Evolutionary conservation across 192 early-diverging fungal species (phyloP).

Genomic region (Gonapodya prolifera): DNA sequence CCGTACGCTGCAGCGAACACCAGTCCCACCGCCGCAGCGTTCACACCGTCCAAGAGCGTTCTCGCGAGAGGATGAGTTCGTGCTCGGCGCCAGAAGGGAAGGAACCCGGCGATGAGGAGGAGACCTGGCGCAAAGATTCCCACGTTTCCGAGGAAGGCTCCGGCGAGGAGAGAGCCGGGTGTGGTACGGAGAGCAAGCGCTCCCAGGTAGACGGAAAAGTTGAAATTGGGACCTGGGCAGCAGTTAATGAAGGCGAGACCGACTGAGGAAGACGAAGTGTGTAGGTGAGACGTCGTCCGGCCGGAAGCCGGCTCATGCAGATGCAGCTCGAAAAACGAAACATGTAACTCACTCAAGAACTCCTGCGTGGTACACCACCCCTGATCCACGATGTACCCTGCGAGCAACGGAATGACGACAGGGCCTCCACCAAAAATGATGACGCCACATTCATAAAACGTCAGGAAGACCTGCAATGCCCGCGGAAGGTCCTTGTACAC

Average conservation of each 20-base stretch:
- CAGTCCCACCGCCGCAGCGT: constrained; percentile 48
- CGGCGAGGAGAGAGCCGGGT: constrained; percentile 19
- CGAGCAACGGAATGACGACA: constrained; percentile 45
- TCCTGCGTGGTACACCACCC: constrained; percentile 40
- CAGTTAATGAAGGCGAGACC: not conserved
- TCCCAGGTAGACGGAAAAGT: constrained; percentile 50
- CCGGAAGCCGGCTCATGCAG: no score
- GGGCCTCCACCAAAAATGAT: constrained; percentile 55
- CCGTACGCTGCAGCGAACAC: constrained; percentile 40
- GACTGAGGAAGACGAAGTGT: not conserved
- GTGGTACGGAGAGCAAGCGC: constrained; percentile 32
- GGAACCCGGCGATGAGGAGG: constrained; percentile 35
- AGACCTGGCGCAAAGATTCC: constrained; percentile 52
- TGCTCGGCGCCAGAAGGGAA: constrained; percentile 47
- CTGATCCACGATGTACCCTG: constrained; percentile 35
- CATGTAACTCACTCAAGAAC: constrained; percentile 40
- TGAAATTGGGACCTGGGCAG: constrained; percentile 49
- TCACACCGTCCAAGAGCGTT: constrained; percentile 40
- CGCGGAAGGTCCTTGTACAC: constrained; percentile 5
- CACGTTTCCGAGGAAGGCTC: constrained; percentile 35
- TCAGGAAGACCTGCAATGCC: constrained; percentile 20
- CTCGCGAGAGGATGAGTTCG: constrained; percentile 25
- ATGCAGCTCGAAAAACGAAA: not conserved
- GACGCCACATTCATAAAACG: constrained; percentile 43
- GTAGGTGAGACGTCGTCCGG: not conserved